Percentiles rank a stretch among this genome's conserved stretches.
These are phyloP conservation scores for Mycena rosella DNA, from an alignment of 768 basidiomycete species.

Conservation along the genomic window DNA sequence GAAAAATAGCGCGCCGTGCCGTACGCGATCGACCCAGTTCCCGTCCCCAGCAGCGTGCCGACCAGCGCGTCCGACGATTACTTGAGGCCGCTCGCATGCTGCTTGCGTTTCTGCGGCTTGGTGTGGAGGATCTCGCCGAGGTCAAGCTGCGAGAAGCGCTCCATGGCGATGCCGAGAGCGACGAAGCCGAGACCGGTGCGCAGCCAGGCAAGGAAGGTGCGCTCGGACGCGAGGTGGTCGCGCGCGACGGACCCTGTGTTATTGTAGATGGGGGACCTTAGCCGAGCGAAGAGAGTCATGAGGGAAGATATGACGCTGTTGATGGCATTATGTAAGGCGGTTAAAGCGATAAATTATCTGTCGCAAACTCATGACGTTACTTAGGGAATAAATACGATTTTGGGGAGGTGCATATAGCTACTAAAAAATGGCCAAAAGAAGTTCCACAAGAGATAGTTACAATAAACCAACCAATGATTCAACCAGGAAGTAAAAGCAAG, in stretches of 20 bases:
- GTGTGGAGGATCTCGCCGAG: constrained; percentile 2
- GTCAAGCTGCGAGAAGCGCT: constrained; percentile 11
- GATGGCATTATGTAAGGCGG: background rate
- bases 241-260: constrained; percentile 59
- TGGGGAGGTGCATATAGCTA: too few species aligned
- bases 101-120: background rate
- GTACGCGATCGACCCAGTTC: constrained; percentile 30
- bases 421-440: too few species aligned
- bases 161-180: constrained; percentile 57
- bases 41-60: constrained; percentile 23
- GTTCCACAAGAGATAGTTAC: too few species aligned
- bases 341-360: background rate
- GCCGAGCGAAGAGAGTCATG: too few species aligned
- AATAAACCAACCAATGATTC: too few species aligned
- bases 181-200: constrained; percentile 57
- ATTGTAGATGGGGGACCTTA: constrained; percentile 46
- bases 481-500: too few species aligned
- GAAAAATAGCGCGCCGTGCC: constrained; percentile 28
- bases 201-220: constrained; percentile 61
- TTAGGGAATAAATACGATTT: too few species aligned
- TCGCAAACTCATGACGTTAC: too few species aligned
- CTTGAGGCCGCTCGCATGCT: background rate
- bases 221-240: constrained; percentile 58
- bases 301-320: too few species aligned
- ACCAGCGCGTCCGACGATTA: constrained; percentile 17